Evolutionary conservation across 129 eudicot species (phyloP), one percentile per base, ranked within the genome.

Genomic region (Tanacetum coccineum): DNA sequence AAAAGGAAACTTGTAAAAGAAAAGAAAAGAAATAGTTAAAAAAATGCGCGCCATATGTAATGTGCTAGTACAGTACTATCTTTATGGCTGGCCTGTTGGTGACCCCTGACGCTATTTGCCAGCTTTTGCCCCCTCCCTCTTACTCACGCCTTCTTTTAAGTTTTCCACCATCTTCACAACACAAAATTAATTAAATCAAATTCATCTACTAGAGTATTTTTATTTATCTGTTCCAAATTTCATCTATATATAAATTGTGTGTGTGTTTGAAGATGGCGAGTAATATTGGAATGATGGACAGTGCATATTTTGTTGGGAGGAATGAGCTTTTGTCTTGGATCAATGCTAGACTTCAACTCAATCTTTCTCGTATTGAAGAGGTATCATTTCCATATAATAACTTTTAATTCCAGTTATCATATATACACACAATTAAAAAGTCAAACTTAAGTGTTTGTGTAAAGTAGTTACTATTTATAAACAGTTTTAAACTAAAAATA

Each of bases 281-380:
- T 50, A 92, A 86, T 40, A 89, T 93, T 8, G 99, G 99, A 73
- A 93, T 89, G 71, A 93, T 93, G 99, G 96, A 93, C 21, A 76
- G 96, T 62, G 99, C 99, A 4, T 93, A 93, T 73, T 93, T 93
- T 30, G 99, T 93, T 60, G 99, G 99, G 10, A 79, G 99, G 76
- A 88, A 87, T 69, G 99, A 88, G 78, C 81, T 93, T 68, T 79
- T 93, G 10, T 61, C 90, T 0, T 93, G 99, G 99, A 84, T 93
- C 74, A 93, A 93, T 62, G 86, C 76, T 45, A 76, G 87, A 18
- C 90, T 93, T 67, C 96, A 84, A 46, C 95, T 93, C 68, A 86
- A 81, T 86, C 95, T 93, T 67, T 82, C 96, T 70, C 94, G 94
- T 46, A 73, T 93, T 62, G 96, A 93, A 77, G 93, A 93, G 90